A percentile compares a stretch with the other conserved stretches of the same genome.
phyloP scores from a whole-genome alignment of 2,329 filamentous ascomycete genomes.

The Macrophomina tecta region DNA sequence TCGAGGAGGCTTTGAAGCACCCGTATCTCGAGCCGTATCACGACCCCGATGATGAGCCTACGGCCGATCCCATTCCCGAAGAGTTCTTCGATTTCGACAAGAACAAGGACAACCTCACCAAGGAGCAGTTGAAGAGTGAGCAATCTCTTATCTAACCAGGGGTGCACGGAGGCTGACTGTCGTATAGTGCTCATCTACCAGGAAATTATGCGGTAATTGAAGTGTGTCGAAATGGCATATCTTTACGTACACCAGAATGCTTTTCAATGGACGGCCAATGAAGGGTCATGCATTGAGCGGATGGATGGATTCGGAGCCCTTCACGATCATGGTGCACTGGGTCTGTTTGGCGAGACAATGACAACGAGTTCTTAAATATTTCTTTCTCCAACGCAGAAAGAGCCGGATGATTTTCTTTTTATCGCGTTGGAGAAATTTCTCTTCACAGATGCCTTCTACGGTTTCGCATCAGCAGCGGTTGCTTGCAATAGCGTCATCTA shows the following conservation, averaged over 20 bases:
- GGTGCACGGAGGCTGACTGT: slow-evolving; percentile 32
- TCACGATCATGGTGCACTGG: slow-evolving; percentile 19
- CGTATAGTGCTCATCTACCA: slow-evolving; percentile 82
- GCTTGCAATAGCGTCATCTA: slow-evolving; percentile 19
- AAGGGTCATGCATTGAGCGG: slow-evolving; percentile 1
- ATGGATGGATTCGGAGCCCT: slow-evolving; percentile 7
- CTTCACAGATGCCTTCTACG: slow-evolving; percentile 11
- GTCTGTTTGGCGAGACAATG: neutral
- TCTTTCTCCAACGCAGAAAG: neutral
- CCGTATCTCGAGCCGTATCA: slow-evolving; percentile 99
- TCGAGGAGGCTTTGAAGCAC: slow-evolving; percentile 96
- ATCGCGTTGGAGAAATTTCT: slow-evolving; percentile 9
- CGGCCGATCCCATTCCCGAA: slow-evolving; percentile 93
- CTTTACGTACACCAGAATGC: slow-evolving; percentile 24
- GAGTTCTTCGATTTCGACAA: slow-evolving; percentile 99
- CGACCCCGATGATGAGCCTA: slow-evolving; percentile 97
- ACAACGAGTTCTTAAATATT: slow-evolving; percentile 15
- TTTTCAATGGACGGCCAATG: slow-evolving; percentile 12
- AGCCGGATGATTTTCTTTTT: slow-evolving; percentile 12
- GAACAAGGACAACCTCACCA: slow-evolving; percentile 98
- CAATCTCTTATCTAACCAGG: slow-evolving; percentile 26
- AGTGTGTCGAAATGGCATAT: neutral
- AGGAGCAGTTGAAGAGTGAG: slow-evolving; percentile 93
- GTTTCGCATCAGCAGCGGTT: slow-evolving; percentile 18
- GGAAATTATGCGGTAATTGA: slow-evolving; percentile 80